Evolutionary conservation across 2,329 filamentous ascomycete genomes (phyloP).

Genomic region (Arachnomyces sp.): DNA sequence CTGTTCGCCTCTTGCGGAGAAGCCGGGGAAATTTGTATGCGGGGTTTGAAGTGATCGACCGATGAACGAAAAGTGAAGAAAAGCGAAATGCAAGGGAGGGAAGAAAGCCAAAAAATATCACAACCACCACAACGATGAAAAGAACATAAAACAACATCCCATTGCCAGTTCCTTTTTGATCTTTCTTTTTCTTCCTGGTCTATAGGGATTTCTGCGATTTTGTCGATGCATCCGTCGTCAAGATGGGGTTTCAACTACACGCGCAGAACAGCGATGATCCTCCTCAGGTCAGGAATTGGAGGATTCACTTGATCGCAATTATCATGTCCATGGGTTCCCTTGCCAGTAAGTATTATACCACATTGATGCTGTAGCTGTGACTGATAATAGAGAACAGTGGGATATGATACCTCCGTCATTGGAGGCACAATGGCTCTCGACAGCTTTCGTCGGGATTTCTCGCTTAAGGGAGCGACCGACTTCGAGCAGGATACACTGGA

Average conservation of each 20-base stretch:
- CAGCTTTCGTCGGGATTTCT: conserved; percentile 26
- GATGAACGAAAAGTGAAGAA: no score
- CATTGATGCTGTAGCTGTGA: neutral
- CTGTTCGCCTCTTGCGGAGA: no score
- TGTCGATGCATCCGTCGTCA: no score
- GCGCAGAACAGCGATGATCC: conserved; percentile 16
- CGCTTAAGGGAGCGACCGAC: conserved; percentile 9
- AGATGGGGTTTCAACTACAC: conserved; percentile 14
- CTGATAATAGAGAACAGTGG: conserved; percentile 3
- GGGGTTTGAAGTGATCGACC: no score
- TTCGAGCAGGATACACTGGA: conserved; percentile 7
- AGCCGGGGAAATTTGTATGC: no score
- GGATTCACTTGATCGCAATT: conserved; percentile 15
- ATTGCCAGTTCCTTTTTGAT: no score
- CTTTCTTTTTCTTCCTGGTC: no score
- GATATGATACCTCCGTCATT: conserved; percentile 18
- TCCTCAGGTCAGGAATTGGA: conserved; percentile 18
- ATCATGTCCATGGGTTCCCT: conserved; percentile 8
- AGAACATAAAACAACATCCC: no score
- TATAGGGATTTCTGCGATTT: no score
- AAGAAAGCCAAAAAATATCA: no score
- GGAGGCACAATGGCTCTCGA: conserved; percentile 32
- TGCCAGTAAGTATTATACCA: conserved; percentile 6
- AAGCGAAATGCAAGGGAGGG: no score
- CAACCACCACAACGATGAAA: no score